Evolutionary conservation across 805 yeast genomes (phyloP).

Genomic region (Kodamaea neixiangensis): DNA sequence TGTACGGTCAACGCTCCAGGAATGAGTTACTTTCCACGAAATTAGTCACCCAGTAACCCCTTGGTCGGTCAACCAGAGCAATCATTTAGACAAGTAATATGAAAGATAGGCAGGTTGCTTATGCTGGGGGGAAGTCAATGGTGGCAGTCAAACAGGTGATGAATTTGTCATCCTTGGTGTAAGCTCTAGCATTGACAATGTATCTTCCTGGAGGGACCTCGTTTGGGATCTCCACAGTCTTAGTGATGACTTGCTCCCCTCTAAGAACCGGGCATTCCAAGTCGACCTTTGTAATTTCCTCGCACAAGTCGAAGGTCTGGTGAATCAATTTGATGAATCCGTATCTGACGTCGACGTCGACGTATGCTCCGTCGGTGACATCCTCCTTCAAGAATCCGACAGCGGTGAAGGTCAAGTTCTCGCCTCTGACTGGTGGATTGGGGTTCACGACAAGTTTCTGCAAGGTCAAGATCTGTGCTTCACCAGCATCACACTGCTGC

Average conservation of each 20-base stretch:
- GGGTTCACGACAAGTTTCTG: constrained; percentile 65
- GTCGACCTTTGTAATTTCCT: constrained; percentile 79
- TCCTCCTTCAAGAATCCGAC: constrained; percentile 57
- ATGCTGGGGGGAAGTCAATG: constrained; percentile 52
- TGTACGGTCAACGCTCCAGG: not conserved
- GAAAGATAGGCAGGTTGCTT: not conserved
- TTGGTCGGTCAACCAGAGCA: no score
- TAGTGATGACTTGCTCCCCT: constrained; percentile 67
- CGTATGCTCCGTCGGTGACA: constrained; percentile 85
- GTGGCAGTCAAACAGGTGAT: constrained; percentile 83
- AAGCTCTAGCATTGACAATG: constrained; percentile 85
- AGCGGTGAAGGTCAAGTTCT: constrained; percentile 77
- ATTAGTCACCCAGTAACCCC: no score
- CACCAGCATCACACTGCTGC: constrained; percentile 66
- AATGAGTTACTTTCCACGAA: no score
- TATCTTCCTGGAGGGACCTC: constrained; percentile 97
- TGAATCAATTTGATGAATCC: constrained; percentile 88
- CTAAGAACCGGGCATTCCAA: constrained; percentile 77
- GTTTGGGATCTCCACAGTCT: constrained; percentile 78
- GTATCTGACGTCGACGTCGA: constrained; percentile 88
- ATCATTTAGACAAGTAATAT: no score
- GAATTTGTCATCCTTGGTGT: constrained; percentile 75
- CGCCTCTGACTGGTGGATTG: constrained; percentile 88
- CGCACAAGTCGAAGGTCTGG: constrained; percentile 93
- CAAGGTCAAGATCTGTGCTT: constrained; percentile 64